These are phyloP conservation scores for Vitis vinifera DNA, from an alignment of 164 flowering plant genomes.

Conservation along the genomic window ASM3070453v1 NC_081810.1:4758001-4758500, in stretches of 20 bases:
- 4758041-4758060: constrained; percentile 65
- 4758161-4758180: constrained; percentile 78
- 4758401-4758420: constrained; percentile 33
- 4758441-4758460: constrained; percentile 71
- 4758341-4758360: constrained; percentile 96
- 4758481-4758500: constrained; percentile 34
- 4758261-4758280: constrained; percentile 92
- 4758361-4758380: constrained; percentile 93
- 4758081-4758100: constrained; percentile 83
- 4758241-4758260: constrained; percentile 3
- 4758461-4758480: constrained; percentile 74
- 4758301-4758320: constrained; percentile 93
- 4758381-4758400: constrained; percentile 59
- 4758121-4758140: constrained; percentile 89
- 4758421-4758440: constrained; percentile 84
- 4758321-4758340: constrained; percentile 93
- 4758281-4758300: constrained; percentile 99
- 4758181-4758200: constrained; percentile 7
- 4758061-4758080: constrained; percentile 85
- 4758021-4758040: constrained; percentile 63
- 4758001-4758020: constrained; percentile 6
- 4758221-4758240: not conserved
- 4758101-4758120: constrained; percentile 84
- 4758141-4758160: constrained; percentile 76
- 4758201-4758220: constrained; percentile 7